Evolutionary conservation across 2,329 filamentous ascomycete species (phyloP).

Genomic region (Diplocarpon mali): DNA sequence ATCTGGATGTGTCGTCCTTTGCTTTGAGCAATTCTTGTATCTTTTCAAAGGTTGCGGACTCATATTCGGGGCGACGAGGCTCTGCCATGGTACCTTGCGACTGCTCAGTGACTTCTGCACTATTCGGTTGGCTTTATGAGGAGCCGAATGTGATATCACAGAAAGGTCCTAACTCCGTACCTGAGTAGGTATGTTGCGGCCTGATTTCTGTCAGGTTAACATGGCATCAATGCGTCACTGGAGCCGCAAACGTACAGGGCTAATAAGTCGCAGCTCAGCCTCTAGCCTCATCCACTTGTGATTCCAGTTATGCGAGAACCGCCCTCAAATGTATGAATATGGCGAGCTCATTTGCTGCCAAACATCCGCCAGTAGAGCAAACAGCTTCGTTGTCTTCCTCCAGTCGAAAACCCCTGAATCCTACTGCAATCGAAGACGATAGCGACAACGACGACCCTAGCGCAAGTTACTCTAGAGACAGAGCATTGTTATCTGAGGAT

Average conservation of each 20-base stretch:
- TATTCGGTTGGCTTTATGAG: not conserved
- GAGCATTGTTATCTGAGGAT: constrained; percentile 41
- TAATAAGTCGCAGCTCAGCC: constrained; percentile 1
- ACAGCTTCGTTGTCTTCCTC: constrained; percentile 20
- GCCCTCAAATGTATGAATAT: constrained; percentile 21
- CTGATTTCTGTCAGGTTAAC: not conserved
- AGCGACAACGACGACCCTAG: constrained; percentile 31
- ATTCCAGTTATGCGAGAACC: constrained; percentile 6
- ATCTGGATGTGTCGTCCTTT: constrained; percentile 56
- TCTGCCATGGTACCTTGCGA: not conserved
- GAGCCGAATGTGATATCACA: not conserved
- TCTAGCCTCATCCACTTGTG: not conserved
- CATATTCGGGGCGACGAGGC: constrained; percentile 7
- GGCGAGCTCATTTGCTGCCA: constrained; percentile 24
- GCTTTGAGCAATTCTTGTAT: constrained; percentile 44
- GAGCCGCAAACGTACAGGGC: not conserved
- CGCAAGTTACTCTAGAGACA: constrained; percentile 22
- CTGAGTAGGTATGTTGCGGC: not conserved
- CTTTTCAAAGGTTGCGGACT: constrained; percentile 32
- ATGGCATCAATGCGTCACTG: not conserved
- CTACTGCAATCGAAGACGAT: constrained; percentile 28
- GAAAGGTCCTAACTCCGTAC: not conserved
- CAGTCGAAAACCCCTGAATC: constrained; percentile 16
- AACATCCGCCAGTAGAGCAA: constrained; percentile 15
- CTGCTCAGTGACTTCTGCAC: not conserved